Conservation (phyloP, 768 basidiomycete genomes). For the Pleurotus sapidus region DNA sequence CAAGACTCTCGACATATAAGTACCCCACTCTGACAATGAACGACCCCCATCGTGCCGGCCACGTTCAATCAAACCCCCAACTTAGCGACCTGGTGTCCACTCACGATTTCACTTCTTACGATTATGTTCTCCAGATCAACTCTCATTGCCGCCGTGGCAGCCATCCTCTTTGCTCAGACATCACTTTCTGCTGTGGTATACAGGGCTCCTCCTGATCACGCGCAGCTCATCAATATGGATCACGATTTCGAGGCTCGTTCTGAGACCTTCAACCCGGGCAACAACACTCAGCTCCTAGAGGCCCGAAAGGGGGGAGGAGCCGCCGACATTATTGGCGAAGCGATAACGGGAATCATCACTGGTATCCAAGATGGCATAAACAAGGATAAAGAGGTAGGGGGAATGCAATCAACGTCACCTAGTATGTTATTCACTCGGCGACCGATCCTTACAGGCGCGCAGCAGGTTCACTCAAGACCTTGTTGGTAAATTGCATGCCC, state of each 20-base stretch:
- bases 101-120: not conserved
- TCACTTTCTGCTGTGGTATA: not conserved
- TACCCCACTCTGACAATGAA: not conserved
- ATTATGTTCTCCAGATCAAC: not conserved
- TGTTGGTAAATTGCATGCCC: not conserved
- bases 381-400: not conserved
- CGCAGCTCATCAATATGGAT: no score
- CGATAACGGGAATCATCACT: not conserved
- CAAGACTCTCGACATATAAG: not conserved
- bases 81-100: conserved; percentile 4
- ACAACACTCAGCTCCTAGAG: not conserved
- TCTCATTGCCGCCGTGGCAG: not conserved
- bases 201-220: not conserved
- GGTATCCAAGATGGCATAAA: conserved; percentile 7
- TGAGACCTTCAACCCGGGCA: not conserved
- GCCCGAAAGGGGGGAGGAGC: not conserved
- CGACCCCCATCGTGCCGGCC: conserved; percentile 1
- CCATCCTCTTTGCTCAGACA: not conserved
- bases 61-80: not conserved
- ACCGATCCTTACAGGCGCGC: not conserved
- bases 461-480: conserved; percentile 1
- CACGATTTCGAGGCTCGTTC: not conserved
- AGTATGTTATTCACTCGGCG: not conserved
- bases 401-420: not conserved
- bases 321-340: not conserved